phyloP scores from a whole-genome alignment of 208 protist genomes.

The Trypanosoma conorhini region DNA sequence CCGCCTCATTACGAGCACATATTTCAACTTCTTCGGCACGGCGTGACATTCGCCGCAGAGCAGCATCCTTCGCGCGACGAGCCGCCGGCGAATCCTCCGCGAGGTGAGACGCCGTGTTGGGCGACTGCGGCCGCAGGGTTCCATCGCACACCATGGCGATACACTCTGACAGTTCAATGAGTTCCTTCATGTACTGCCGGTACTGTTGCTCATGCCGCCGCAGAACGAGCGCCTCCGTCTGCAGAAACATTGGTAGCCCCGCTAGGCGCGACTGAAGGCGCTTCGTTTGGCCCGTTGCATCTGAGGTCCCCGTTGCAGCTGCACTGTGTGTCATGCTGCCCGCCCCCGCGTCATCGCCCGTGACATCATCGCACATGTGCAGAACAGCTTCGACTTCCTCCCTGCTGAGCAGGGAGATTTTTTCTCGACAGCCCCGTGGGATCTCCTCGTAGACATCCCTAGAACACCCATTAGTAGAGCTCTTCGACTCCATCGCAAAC shows the following conservation, averaged over 20 bases:
- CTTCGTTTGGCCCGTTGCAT: neutral
- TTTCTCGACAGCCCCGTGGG: slow-evolving; percentile 1
- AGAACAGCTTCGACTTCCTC: slow-evolving; percentile 17
- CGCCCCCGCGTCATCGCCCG: neutral
- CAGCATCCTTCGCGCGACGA: slow-evolving; percentile 11
- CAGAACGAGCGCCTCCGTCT: slow-evolving; percentile 57
- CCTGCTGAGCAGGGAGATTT: slow-evolving; percentile 13
- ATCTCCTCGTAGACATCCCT: neutral
- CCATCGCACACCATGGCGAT: slow-evolving; percentile 27
- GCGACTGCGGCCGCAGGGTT: slow-evolving; percentile 1
- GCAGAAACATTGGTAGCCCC: slow-evolving; percentile 77
- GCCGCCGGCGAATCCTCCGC: neutral
- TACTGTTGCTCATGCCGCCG: slow-evolving; percentile 64
- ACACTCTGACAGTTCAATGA: slow-evolving; percentile 66
- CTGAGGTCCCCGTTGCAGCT: neutral
- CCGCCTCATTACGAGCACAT: slow-evolving; percentile 15
- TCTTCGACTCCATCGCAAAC: neutral
- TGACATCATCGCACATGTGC: neutral
- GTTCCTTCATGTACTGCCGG: slow-evolving; percentile 60
- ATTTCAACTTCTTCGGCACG: slow-evolving; percentile 23
- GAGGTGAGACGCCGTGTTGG: neutral
- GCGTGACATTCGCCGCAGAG: slow-evolving; percentile 13
- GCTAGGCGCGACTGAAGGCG: slow-evolving; percentile 30
- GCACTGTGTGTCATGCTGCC: neutral
- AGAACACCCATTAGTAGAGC: neutral